Conservation (phyloP, 305 asterid species). For the Fraxinus paxiana region DNA sequence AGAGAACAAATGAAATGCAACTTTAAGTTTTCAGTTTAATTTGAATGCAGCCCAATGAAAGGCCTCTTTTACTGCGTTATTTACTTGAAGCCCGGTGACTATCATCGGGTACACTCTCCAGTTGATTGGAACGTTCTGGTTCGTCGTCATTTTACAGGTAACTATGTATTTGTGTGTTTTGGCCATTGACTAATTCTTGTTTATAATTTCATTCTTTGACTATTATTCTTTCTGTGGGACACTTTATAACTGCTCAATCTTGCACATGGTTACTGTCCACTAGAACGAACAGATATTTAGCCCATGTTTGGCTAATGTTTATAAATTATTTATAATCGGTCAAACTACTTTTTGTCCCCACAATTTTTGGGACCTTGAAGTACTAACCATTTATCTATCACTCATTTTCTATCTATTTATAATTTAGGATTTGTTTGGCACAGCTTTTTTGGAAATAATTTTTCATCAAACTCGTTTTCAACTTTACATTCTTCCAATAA, state of each 20-base stretch:
- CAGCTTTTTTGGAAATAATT: not conserved
- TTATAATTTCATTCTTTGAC: not conserved
- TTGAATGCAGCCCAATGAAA: constrained; percentile 65
- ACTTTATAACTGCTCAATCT: constrained; percentile 1
- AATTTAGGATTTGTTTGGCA: not conserved
- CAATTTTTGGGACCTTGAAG: not conserved
- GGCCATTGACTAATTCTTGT: not conserved
- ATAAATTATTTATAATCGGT: not conserved
- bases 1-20: constrained; percentile 11
- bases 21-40: constrained; percentile 17
- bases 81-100: constrained; percentile 93
- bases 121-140: constrained; percentile 78
- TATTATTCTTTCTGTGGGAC: not conserved
- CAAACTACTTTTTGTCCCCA: not conserved
- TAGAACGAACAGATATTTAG: constrained; percentile 6
- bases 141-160: constrained; percentile 89
- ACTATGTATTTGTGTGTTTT: not conserved
- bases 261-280: constrained; percentile 16
- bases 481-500: not conserved
- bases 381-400: not conserved
- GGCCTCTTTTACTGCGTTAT: constrained; percentile 93
- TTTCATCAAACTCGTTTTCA: not conserved
- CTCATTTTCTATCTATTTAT: not conserved
- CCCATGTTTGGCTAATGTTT: too few species aligned
- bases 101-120: constrained; percentile 94